phyloP scores from a whole-genome alignment of 2,329 filamentous ascomycete genomes.

The Celoporthe dispersa region DNA sequence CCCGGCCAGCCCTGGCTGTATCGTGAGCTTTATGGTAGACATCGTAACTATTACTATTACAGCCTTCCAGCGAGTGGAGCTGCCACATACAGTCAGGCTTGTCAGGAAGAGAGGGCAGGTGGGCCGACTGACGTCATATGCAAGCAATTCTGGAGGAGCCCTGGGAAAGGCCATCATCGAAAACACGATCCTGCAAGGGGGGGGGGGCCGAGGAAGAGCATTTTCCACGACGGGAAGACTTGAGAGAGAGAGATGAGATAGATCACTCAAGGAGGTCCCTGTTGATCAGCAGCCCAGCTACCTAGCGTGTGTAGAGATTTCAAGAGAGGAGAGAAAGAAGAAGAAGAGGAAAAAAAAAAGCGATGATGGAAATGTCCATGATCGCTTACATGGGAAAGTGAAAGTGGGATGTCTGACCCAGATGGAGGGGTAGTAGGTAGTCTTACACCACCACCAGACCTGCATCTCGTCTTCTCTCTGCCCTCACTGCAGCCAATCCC shows the following conservation, averaged over 20 bases:
- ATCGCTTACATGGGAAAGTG: constrained; percentile 14
- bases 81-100: background rate
- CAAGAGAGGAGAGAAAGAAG: no score
- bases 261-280: background rate
- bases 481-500: background rate
- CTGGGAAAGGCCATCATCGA: background rate
- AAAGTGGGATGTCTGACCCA: constrained; percentile 13
- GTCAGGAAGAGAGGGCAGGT: background rate
- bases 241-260: background rate
- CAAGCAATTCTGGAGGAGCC: constrained; percentile 4
- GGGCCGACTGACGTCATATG: constrained; percentile 1
- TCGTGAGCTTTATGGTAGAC: background rate
- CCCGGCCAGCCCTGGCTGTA: background rate
- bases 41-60: background rate
- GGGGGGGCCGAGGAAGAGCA: background rate
- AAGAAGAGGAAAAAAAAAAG: no score
- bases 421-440: constrained; percentile 15
- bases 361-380: constrained; percentile 12
- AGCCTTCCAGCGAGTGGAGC: background rate
- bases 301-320: background rate
- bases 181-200: background rate
- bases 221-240: background rate
- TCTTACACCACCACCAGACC: background rate
- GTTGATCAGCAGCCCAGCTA: constrained; percentile 8
- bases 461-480: background rate